Evolutionary conservation across 192 early-diverging fungal genomes (phyloP).

Genomic region (Podila clonocystis): DNA sequence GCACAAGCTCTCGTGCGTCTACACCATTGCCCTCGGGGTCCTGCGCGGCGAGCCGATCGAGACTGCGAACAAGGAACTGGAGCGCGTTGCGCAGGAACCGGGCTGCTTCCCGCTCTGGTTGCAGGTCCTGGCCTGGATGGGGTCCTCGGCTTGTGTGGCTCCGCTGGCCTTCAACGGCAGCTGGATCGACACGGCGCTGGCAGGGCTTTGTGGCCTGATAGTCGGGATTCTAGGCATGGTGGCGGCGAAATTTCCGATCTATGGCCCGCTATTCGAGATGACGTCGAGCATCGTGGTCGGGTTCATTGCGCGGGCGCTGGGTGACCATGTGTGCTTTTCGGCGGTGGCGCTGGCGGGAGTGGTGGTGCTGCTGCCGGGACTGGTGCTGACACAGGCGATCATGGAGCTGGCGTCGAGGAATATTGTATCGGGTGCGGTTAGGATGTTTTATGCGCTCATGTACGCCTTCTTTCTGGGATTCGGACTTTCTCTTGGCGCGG

Average conservation of each 20-base stretch:
- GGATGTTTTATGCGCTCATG: slow-evolving; percentile 54
- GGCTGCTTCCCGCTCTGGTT: slow-evolving; percentile 33
- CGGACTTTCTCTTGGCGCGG: slow-evolving; percentile 45
- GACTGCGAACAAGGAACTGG: slow-evolving; percentile 41
- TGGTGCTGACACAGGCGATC: slow-evolving; percentile 48
- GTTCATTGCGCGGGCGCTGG: slow-evolving; percentile 50
- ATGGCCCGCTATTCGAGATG: slow-evolving; percentile 53
- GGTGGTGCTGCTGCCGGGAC: slow-evolving; percentile 51
- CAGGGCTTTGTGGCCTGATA: slow-evolving; percentile 39
- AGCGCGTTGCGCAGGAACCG: slow-evolving; percentile 25
- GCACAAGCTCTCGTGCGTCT: slow-evolving; percentile 41
- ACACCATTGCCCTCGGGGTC: slow-evolving; percentile 43
- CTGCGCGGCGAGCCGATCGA: slow-evolving; percentile 32
- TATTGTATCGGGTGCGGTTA: slow-evolving; percentile 49
- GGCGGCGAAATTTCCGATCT: slow-evolving; percentile 43
- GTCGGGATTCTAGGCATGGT: slow-evolving; percentile 49
- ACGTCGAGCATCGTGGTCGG: slow-evolving; percentile 48
- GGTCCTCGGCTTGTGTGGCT: slow-evolving; percentile 49
- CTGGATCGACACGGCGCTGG: slow-evolving; percentile 39
- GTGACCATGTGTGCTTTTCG: slow-evolving; percentile 47
- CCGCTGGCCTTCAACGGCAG: slow-evolving; percentile 49
- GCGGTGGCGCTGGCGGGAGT: slow-evolving; percentile 45
- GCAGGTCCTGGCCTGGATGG: slow-evolving; percentile 36
- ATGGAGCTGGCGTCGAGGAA: slow-evolving; percentile 52
- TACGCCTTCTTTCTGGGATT: slow-evolving; percentile 55